These are phyloP conservation scores for Vaccinium vitisidaea DNA, from an alignment of 148 eudicot species.

Conservation along the genomic window DNA sequence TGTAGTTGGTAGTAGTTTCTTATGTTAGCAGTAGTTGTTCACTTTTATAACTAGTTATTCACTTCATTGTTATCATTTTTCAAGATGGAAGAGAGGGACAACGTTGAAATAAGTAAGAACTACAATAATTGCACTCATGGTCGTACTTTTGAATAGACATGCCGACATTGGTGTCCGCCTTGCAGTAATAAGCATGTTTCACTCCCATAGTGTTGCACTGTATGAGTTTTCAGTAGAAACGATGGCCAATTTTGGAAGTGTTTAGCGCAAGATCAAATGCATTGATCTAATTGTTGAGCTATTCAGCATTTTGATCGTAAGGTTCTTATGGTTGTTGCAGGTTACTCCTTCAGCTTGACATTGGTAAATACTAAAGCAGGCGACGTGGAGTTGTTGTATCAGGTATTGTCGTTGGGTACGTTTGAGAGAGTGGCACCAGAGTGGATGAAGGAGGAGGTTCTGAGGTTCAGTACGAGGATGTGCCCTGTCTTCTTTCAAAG, in stretches of 20 bases:
- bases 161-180: background rate
- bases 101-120: background rate
- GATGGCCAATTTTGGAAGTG: background rate
- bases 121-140: background rate
- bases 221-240: background rate
- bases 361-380: constrained; percentile 46
- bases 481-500: constrained; percentile 70
- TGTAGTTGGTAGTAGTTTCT: too few species aligned
- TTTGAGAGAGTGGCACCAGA: constrained; percentile 70
- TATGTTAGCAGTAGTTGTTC: too few species aligned
- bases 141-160: background rate
- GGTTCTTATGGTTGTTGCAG: constrained; percentile 31
- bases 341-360: constrained; percentile 72
- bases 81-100: too few species aligned
- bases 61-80: too few species aligned
- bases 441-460: constrained; percentile 69
- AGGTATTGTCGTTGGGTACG: constrained; percentile 59
- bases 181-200: background rate
- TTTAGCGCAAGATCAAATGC: background rate
- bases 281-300: background rate
- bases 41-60: background rate
- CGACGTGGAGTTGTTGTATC: constrained; percentile 49
- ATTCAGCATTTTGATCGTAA: background rate
- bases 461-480: constrained; percentile 53
- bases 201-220: background rate